These are phyloP conservation scores for Wickerhamomyces pijperi DNA, from an alignment of 805 yeast species.

Conservation along the genomic window DNA sequence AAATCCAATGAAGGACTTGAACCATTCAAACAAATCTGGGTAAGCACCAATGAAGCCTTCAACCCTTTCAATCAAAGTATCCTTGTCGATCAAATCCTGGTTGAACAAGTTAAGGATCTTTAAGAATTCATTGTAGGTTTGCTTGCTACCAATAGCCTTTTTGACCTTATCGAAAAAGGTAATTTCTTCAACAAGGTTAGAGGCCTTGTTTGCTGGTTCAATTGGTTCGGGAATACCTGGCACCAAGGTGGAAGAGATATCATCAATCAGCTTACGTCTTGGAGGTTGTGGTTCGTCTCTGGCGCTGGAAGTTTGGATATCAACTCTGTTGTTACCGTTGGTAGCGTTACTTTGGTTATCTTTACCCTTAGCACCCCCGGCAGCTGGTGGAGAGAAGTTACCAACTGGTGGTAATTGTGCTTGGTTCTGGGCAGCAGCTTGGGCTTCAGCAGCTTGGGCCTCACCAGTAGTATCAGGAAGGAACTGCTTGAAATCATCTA, in stretches of 20 bases:
- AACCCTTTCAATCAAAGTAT: constrained; percentile 70
- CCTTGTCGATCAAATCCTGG: constrained; percentile 81
- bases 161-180: constrained; percentile 88
- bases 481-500: constrained; percentile 91
- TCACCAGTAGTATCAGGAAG: constrained; percentile 57
- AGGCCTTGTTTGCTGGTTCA: constrained; percentile 38
- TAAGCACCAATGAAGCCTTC: constrained; percentile 78
- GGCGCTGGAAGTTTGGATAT: constrained; percentile 1
- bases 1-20: constrained; percentile 82
- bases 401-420: constrained; percentile 80
- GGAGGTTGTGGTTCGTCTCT: constrained; percentile 1
- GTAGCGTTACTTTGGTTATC: constrained; percentile 8
- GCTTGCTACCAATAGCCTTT: constrained; percentile 78
- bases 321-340: neutral
- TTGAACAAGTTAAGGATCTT: constrained; percentile 81
- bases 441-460: constrained; percentile 7
- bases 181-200: constrained; percentile 73
- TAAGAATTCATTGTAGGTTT: constrained; percentile 83
- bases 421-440: constrained; percentile 9
- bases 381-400: constrained; percentile 63
- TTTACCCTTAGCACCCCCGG: constrained; percentile 15
- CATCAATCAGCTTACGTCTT: constrained; percentile 17
- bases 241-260: constrained; percentile 55
- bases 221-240: constrained; percentile 85
- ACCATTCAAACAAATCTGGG: constrained; percentile 79